Percentiles rank a stretch among this genome's conserved stretches.
Conservation (phyloP, 495 filamentous ascomycete species). For the Massariosphaeria phaeospora region DNA sequence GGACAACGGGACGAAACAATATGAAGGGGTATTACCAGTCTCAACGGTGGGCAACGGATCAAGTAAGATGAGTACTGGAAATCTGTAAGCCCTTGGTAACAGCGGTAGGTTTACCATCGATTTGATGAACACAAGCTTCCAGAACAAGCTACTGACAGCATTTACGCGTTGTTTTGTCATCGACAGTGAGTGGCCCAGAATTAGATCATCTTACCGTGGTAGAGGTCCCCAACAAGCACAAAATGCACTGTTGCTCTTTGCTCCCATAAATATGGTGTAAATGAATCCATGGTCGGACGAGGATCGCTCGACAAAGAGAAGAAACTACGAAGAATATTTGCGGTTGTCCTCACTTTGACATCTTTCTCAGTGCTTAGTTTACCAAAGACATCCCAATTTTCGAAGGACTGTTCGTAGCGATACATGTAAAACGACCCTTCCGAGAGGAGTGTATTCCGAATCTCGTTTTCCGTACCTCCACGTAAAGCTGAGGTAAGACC, state of each 20-base stretch:
- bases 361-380: too few species aligned
- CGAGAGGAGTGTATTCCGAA: too few species aligned
- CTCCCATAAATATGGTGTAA: conserved; percentile 2
- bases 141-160: too few species aligned
- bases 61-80: conserved; percentile 25
- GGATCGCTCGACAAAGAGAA: not conserved
- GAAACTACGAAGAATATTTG: conserved; percentile 9
- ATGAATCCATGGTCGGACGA: not conserved
- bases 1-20: not conserved
- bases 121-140: too few species aligned
- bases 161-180: too few species aligned
- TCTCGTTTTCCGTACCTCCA: too few species aligned
- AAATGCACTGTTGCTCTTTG: conserved; percentile 3
- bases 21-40: not conserved
- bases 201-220: not conserved
- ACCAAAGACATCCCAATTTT: too few species aligned
- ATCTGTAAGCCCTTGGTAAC: not conserved
- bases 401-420: too few species aligned
- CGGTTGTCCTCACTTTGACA: not conserved
- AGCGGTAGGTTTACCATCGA: not conserved
- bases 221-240: not conserved
- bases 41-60: conserved; percentile 3
- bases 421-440: too few species aligned
- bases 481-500: too few species aligned
- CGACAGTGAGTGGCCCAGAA: not conserved